Evolutionary conservation across 371 early-diverging fungal genomes (phyloP).

Genomic region (Apophysomyces variabilis): DNA sequence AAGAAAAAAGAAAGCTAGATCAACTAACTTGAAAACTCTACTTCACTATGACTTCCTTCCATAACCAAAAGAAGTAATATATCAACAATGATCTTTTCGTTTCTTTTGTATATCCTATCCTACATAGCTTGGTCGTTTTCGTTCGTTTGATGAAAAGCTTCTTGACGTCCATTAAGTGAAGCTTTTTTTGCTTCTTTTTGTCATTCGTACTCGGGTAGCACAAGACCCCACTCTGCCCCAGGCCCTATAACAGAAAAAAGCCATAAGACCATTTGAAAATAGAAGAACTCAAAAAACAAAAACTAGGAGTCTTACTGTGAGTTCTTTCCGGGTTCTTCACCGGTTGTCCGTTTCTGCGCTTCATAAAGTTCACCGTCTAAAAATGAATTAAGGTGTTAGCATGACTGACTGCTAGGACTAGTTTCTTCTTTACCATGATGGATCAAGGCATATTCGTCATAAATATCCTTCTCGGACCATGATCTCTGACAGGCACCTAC

Average conservation of each 20-base stretch:
- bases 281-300: no score
- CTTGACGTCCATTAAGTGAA: not conserved
- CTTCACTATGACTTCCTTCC: not conserved
- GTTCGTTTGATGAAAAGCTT: no score
- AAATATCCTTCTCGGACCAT: not conserved
- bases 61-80: not conserved
- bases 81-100: no score
- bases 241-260: not conserved
- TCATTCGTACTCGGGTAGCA: constrained; percentile 8
- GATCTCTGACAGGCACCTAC: not conserved
- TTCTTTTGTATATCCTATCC: no score
- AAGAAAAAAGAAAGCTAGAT: constrained; percentile 2
- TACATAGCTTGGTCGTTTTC: no score
- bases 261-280: no score
- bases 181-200: not conserved
- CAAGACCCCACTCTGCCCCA: constrained; percentile 15
- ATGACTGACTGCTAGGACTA: not conserved
- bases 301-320: not conserved
- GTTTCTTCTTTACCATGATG: not conserved
- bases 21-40: not conserved
- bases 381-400: not conserved
- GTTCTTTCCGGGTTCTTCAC: not conserved
- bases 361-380: constrained; percentile 11
- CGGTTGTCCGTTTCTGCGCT: constrained; percentile 2
- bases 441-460: not conserved